phyloP scores from a whole-genome alignment of 1,139 yeast species.

The Candida pseudocylindracea region DNA sequence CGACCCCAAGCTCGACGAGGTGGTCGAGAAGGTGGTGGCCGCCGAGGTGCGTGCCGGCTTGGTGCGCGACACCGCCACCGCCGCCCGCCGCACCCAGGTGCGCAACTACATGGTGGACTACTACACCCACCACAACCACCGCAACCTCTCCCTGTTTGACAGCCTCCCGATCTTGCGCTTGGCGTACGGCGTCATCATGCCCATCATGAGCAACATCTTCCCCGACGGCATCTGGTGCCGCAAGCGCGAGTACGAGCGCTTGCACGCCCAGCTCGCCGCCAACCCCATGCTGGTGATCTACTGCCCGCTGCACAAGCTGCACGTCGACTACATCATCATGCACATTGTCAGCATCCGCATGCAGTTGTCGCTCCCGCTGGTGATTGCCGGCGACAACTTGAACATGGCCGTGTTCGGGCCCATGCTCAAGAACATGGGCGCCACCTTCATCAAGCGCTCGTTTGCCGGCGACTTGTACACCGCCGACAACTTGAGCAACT shows the following conservation, averaged over 20 bases:
- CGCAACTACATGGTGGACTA: conserved; percentile 17
- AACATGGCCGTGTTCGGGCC: conserved; percentile 39
- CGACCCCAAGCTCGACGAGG: conserved; percentile 15
- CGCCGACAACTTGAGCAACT: conserved; percentile 30
- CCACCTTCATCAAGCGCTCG: conserved; percentile 21
- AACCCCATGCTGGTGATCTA: conserved; percentile 21
- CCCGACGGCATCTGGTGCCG: conserved; percentile 23
- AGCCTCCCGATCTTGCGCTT: conserved; percentile 10
- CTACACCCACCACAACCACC: conserved; percentile 14
- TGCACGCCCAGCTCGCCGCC: conserved; percentile 12
- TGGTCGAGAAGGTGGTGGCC: conserved; percentile 15
- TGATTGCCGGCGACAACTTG: conserved; percentile 49
- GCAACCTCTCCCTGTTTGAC: conserved; percentile 13
- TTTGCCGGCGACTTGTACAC: conserved; percentile 30
- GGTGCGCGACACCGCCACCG: conserved; percentile 13
- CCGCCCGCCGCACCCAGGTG: conserved; percentile 13
- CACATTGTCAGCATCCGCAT: conserved; percentile 35
- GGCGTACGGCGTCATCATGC: conserved; percentile 17
- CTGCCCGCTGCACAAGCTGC: conserved; percentile 38
- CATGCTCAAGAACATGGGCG: conserved; percentile 19
- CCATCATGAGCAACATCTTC: conserved; percentile 14
- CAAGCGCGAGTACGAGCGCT: conserved; percentile 10
- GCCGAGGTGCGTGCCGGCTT: conserved; percentile 19
- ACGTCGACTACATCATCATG: conserved; percentile 39
- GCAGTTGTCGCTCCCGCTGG: conserved; percentile 34